phyloP scores from a whole-genome alignment of 768 basidiomycete genomes.

The Tylopilus sp. region DNA sequence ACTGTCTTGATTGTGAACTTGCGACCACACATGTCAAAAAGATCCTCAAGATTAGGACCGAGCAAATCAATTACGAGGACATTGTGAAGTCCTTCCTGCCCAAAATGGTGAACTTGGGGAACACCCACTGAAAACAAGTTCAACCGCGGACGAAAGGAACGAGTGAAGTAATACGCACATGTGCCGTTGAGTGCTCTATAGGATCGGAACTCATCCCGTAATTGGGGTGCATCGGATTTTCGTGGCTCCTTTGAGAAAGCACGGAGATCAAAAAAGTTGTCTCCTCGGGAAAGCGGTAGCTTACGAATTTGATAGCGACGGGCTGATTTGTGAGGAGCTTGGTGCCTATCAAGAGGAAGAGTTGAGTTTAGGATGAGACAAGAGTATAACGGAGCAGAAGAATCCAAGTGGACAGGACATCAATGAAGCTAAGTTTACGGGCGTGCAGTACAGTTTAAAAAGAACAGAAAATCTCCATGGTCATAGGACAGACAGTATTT shows the following conservation, averaged over 20 bases:
- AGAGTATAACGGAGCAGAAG: neutral
- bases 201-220: conserved; percentile 95
- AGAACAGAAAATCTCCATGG: conserved; percentile 5
- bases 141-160: conserved; percentile 12
- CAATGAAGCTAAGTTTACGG: neutral
- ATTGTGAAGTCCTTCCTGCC: conserved; percentile 97
- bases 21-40: conserved; percentile 98
- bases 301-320: conserved; percentile 96
- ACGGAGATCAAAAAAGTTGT: conserved; percentile 12
- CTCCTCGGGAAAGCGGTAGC: conserved; percentile 30
- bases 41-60: conserved; percentile 96
- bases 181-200: conserved; percentile 94
- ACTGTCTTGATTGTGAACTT: conserved; percentile 98
- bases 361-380: conserved; percentile 11
- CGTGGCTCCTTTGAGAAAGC: conserved; percentile 70
- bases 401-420: conserved; percentile 8
- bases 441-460: conserved; percentile 4
- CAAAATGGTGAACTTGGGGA: conserved; percentile 98
- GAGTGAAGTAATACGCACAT: conserved; percentile 48
- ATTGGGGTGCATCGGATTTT: conserved; percentile 96
- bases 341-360: conserved; percentile 49
- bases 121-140: conserved; percentile 67
- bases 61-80: conserved; percentile 91
- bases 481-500: conserved; percentile 1
- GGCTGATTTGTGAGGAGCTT: conserved; percentile 84